Evolutionary conservation across 192 early-diverging fungal genomes (phyloP), one percentile per base, ranked within the genome.

Genomic region (Geosiphon pyriformis): DNA sequence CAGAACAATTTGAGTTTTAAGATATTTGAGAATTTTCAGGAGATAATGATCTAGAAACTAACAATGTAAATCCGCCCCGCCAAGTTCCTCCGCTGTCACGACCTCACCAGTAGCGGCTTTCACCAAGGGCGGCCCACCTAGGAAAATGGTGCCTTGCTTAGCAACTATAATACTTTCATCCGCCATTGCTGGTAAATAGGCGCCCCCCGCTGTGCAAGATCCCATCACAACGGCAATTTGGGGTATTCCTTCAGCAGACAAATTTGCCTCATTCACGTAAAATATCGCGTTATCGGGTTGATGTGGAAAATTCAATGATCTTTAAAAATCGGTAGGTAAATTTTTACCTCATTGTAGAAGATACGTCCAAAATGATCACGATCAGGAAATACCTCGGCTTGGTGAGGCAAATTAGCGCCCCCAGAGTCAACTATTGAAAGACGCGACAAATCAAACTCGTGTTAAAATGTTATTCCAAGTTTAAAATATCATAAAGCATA

Each of bases 181-280:
- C 35, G 94, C 91, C 95, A 98, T 98, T 12, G 95, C 94, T 47
- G 95, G 95, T 27, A 98, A 94, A 73, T 98, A 98, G 1, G 95
- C 95, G 61, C 95, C 92, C 67, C 94, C 94, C 20, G 95, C 95
- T 22, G 95, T 98, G 80, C 95, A 98, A 18, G 92, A 94, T 18
- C 95, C 95, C 79, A 98, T 84, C 6, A 98, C 95, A 46, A 94
- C 91, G n/a, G 95, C 95, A 47, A 98, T 86, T 79, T 98, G 95
- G 50, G 95, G 94, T 60, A 98, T 94, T 37, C 91, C 91, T 68
- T 66, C 51, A 3, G 82, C 74, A 15, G 88, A 90, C 87, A 92
- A 85, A 59, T 72, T 85, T 53, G 85, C 83, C 62, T 71, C 8
- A 48, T 20, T n/a, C 50, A 20, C 7, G 50, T 6, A 42, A 42